Conservation (phyloP, 1,139 yeast species). For the Wickerhamomyces sp. region DNA sequence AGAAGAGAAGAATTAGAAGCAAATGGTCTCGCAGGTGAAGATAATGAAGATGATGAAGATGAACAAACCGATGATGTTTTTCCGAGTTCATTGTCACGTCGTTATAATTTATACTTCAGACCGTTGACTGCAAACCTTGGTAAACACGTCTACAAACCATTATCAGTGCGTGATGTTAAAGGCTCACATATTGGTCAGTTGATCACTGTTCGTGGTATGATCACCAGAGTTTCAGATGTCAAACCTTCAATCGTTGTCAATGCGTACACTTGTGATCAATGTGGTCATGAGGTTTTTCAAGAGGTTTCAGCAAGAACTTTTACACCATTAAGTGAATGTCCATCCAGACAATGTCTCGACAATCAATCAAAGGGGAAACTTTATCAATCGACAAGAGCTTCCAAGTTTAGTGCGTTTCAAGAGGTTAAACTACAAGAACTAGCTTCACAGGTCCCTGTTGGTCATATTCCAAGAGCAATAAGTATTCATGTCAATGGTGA, state of each 20-base stretch:
- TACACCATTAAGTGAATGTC: slow-evolving; percentile 82
- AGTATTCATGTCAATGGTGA: slow-evolving; percentile 87
- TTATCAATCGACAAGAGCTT: slow-evolving; percentile 91
- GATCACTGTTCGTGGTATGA: slow-evolving; percentile 89
- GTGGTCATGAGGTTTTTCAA: slow-evolving; percentile 96
- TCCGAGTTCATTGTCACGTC: slow-evolving; percentile 81
- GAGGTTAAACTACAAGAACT: slow-evolving; percentile 93
- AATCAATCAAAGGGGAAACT: slow-evolving; percentile 86
- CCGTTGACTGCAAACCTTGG: slow-evolving; percentile 47
- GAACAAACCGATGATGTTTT: slow-evolving; percentile 46
- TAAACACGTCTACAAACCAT: slow-evolving; percentile 41
- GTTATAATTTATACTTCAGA: slow-evolving; percentile 81
- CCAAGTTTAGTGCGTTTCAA: slow-evolving; percentile 91
- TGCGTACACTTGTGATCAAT: slow-evolving; percentile 96
- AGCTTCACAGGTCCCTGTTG: slow-evolving; percentile 95
- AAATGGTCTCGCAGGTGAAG: slow-evolving; percentile 28
- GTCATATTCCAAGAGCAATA: slow-evolving; percentile 90
- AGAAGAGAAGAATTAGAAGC: slow-evolving; percentile 44
- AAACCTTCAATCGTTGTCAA: slow-evolving; percentile 88
- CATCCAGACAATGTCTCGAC: slow-evolving; percentile 70
- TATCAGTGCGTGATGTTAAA: slow-evolving; percentile 86
- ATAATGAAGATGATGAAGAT: slow-evolving; percentile 24
- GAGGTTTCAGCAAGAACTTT: slow-evolving; percentile 84
- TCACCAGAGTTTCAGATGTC: slow-evolving; percentile 93
- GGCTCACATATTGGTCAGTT: slow-evolving; percentile 81